Percentiles rank a stretch among this genome's conserved stretches.
Conservation (phyloP, 345 rosid genomes). For the Physaria fendleri region DNA sequence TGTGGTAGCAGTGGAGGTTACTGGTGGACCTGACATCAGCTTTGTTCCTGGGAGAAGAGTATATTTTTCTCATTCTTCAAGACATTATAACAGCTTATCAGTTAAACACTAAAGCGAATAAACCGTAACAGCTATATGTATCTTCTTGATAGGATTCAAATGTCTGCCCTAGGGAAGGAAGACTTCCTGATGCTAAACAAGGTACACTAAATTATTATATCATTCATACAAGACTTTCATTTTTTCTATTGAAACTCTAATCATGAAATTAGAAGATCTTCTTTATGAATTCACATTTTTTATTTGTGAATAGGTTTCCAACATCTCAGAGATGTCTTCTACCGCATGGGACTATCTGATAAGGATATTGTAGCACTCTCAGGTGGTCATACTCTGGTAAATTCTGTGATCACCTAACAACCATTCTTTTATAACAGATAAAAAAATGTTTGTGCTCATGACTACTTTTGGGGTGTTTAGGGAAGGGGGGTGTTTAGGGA, state of each 20-base stretch:
- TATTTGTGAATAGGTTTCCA: constrained; percentile 41
- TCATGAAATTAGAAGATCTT: background rate
- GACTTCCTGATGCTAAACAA: constrained; percentile 84
- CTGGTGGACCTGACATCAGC: constrained; percentile 82
- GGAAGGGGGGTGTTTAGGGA: constrained; percentile 82
- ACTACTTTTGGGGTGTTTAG: constrained; percentile 33
- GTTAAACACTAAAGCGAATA: background rate
- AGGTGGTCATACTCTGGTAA: constrained; percentile 32
- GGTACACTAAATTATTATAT: constrained; percentile 35
- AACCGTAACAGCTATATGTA: constrained; percentile 2
- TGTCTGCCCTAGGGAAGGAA: constrained; percentile 64
- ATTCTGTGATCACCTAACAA: constrained; percentile 49
- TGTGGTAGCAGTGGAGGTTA: constrained; percentile 92
- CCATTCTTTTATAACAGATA: background rate
- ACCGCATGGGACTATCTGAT: constrained; percentile 85
- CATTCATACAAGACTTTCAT: background rate
- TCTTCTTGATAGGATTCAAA: constrained; percentile 57
- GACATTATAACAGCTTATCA: constrained; percentile 6
- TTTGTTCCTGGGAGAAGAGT: constrained; percentile 93
- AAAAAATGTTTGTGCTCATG: background rate
- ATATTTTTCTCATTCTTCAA: background rate
- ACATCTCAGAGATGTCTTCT: constrained; percentile 76
- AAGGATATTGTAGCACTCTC: constrained; percentile 75
- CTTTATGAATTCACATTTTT: background rate
- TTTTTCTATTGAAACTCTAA: background rate